These are phyloP conservation scores for Cicer judaicum DNA, from an alignment of 306 rosid genomes.

Conservation along the genomic window DNA sequence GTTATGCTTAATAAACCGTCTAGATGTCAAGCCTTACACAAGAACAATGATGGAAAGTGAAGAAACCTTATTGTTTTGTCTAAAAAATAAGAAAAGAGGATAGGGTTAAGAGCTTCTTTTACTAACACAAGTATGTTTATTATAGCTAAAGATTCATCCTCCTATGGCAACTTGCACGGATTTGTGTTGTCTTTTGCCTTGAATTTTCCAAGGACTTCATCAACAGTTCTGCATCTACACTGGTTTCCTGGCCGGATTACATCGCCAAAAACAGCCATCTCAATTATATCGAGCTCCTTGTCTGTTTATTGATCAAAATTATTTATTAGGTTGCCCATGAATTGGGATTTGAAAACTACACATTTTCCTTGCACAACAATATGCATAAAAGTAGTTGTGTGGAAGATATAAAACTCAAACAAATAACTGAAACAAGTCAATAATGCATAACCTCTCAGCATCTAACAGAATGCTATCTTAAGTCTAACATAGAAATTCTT, in stretches of 20 bases:
- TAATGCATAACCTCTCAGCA: slow-evolving; percentile 8
- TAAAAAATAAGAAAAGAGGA: neutral
- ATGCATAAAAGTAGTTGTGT: neutral
- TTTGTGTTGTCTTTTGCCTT: slow-evolving; percentile 66
- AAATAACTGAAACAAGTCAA: slow-evolving; percentile 12
- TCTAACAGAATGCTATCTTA: slow-evolving; percentile 12
- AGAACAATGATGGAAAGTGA: neutral
- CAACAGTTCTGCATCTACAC: slow-evolving; percentile 86
- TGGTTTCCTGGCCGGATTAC: slow-evolving; percentile 88
- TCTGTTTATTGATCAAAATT: slow-evolving; percentile 56
- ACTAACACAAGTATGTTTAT: slow-evolving; percentile 23
- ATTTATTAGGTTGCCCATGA: neutral
- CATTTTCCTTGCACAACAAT: neutral
- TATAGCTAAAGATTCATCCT: slow-evolving; percentile 36
- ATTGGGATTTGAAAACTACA: slow-evolving; percentile 1
- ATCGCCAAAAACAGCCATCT: slow-evolving; percentile 99
- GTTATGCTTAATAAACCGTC: neutral
- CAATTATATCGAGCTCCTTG: slow-evolving; percentile 89
- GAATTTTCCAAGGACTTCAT: slow-evolving; percentile 86
- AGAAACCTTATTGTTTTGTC: slow-evolving; percentile 9
- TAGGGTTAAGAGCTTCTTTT: neutral
- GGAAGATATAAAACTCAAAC: neutral
- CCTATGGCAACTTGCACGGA: slow-evolving; percentile 78
- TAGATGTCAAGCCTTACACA: slow-evolving; percentile 27
- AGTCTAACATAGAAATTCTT: slow-evolving; percentile 6